These are phyloP conservation scores for Leccinum variabile DNA, from an alignment of 1,284 basidiomycete genomes.

Conservation along the genomic window DNA sequence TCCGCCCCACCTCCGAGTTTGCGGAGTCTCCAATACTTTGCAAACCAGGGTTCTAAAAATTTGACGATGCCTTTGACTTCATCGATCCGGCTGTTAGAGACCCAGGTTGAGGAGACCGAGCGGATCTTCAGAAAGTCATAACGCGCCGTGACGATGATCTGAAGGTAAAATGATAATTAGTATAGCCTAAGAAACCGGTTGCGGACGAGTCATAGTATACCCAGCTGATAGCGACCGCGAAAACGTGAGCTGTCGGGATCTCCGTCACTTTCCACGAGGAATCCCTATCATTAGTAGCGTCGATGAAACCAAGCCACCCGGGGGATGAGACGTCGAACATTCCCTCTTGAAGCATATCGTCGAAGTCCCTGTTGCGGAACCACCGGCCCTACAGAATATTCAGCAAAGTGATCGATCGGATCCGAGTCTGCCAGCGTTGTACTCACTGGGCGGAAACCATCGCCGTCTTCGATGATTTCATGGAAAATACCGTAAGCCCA, in stretches of 20 bases:
- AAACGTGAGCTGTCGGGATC: not conserved
- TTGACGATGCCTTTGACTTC: not conserved
- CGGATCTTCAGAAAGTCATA: not conserved
- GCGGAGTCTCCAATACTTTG: not conserved
- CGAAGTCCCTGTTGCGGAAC: not conserved
- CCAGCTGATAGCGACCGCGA: not conserved
- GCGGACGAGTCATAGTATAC: not conserved
- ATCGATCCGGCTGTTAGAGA: not conserved
- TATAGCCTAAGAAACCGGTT: not conserved
- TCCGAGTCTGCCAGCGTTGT: too few relatives aligned
- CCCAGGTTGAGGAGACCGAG: not conserved
- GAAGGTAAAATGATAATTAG: not conserved
- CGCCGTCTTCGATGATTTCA: not conserved
- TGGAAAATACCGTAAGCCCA: not conserved
- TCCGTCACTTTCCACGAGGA: not conserved
- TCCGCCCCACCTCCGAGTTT: not conserved
- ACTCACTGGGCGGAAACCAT: not conserved
- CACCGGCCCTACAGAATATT: not conserved
- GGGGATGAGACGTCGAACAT: not conserved
- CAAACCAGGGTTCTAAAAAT: not conserved
- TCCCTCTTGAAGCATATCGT: not conserved
- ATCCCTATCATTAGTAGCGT: not conserved
- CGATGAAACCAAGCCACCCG: not conserved
- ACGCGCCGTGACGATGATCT: not conserved
- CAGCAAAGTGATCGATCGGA: not conserved